phyloP scores from a whole-genome alignment of 108 stramenopile species.

The Epithemia pelagica region DNA sequence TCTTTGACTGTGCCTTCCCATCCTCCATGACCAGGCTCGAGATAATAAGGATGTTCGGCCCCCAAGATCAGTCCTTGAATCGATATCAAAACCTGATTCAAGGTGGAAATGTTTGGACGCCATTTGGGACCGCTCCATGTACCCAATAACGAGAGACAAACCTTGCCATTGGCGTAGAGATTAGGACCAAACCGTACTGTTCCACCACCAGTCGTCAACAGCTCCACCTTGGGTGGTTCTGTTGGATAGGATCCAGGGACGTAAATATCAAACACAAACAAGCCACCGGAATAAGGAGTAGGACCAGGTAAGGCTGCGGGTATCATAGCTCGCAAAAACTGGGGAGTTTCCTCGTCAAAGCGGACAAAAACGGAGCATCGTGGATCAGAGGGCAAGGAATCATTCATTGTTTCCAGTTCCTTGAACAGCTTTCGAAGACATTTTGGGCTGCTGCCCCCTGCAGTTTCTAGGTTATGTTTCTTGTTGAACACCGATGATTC shows the following conservation, averaged over 20 bases:
- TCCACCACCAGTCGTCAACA: conserved; percentile 84
- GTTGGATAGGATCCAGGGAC: conserved; percentile 84
- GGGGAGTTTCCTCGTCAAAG: conserved; percentile 12
- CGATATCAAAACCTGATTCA: conserved; percentile 79
- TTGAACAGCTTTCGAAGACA: conserved; percentile 3
- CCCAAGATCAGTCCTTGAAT: conserved; percentile 87
- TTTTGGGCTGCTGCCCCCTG: not conserved
- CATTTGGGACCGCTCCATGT: conserved; percentile 82
- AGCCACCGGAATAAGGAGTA: conserved; percentile 81
- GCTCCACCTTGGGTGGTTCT: conserved; percentile 73
- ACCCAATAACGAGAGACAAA: conserved; percentile 61
- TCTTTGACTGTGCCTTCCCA: conserved; percentile 14
- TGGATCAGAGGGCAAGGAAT: conserved; percentile 1
- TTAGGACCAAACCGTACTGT: conserved; percentile 89
- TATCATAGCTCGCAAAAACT: conserved; percentile 9
- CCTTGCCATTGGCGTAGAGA: conserved; percentile 72
- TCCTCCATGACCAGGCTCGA: conserved; percentile 75
- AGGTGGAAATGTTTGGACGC: conserved; percentile 43
- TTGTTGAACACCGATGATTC: conserved; percentile 2
- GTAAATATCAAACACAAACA: conserved; percentile 84
- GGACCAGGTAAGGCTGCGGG: not conserved
- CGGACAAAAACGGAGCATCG: not conserved
- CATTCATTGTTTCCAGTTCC: conserved; percentile 1
- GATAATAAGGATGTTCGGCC: conserved; percentile 81
- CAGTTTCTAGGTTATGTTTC: not conserved